phyloP scores from a whole-genome alignment of 192 early-diverging fungal genomes.

The Coemansia sp. region DNA sequence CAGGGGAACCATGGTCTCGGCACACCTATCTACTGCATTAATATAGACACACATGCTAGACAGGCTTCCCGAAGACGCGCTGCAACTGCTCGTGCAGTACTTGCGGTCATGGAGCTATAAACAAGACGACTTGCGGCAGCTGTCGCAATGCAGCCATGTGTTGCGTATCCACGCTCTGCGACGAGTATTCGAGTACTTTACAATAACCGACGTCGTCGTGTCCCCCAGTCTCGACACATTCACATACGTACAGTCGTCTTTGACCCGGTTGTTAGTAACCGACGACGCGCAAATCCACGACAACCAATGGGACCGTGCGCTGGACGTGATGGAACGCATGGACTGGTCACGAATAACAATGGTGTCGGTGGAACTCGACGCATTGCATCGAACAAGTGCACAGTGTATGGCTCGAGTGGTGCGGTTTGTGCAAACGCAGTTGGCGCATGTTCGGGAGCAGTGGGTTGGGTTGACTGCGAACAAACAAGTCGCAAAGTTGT shows the following conservation, averaged over 20 bases:
- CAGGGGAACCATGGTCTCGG: too few species aligned
- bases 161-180: constrained; percentile 5
- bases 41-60: constrained; percentile 4
- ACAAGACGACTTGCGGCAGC: constrained; percentile 10
- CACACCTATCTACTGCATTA: too few species aligned
- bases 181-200: constrained; percentile 33
- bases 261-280: constrained; percentile 22
- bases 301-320: constrained; percentile 13
- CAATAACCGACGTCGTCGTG: constrained; percentile 15
- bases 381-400: background rate
- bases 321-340: constrained; percentile 1
- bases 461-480: constrained; percentile 24
- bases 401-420: background rate
- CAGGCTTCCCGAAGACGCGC: constrained; percentile 11
- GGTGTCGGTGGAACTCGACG: constrained; percentile 29
- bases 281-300: constrained; percentile 17
- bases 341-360: constrained; percentile 25
- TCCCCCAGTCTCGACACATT: background rate
- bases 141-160: constrained; percentile 14
- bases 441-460: constrained; percentile 9
- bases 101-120: constrained; percentile 28
- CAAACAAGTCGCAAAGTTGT: background rate
- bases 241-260: constrained; percentile 9
- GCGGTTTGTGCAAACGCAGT: constrained; percentile 6
- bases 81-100: constrained; percentile 23